Evolutionary conservation across 345 rosid genomes (phyloP).

Genomic region (Moringa oleifera): DNA sequence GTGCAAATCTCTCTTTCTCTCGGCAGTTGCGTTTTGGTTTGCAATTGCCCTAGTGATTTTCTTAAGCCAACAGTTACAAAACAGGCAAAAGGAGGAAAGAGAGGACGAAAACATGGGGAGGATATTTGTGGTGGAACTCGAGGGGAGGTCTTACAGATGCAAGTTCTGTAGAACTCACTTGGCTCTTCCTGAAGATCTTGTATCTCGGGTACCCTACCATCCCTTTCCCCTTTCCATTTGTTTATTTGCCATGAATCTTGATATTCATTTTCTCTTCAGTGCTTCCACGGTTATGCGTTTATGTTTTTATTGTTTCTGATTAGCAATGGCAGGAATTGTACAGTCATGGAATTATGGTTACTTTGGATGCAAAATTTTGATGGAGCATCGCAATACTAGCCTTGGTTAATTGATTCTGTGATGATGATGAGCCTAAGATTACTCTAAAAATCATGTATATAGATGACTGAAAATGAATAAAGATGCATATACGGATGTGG

Average conservation of each 20-base stretch:
- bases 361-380: too few relatives aligned
- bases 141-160: slow-evolving; percentile 90
- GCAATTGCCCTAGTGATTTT: neutral
- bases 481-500: neutral
- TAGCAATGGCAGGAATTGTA: neutral
- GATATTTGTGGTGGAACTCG: slow-evolving; percentile 80
- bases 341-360: neutral
- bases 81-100: neutral
- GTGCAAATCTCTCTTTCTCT: too few relatives aligned
- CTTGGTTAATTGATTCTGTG: neutral
- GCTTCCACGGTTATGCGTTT: too few relatives aligned
- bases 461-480: neutral
- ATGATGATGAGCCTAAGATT: neutral
- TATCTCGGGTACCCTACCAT: slow-evolving; percentile 45
- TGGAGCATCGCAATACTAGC: too few relatives aligned
- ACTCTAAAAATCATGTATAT: too few relatives aligned
- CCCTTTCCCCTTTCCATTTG: neutral
- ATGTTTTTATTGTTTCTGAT: too few relatives aligned
- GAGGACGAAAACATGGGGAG: slow-evolving; percentile 55
- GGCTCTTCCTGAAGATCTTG: slow-evolving; percentile 63
- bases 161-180: slow-evolving; percentile 81
- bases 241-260: neutral
- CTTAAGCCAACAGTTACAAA: neutral
- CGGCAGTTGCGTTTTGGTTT: too few relatives aligned
- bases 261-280: neutral